A percentile compares a stretch with the other conserved stretches of the same genome.
These are phyloP conservation scores for Kingdonia uniflora DNA, from an alignment of 164 flowering plant species.

Conservation along the genomic window DNA sequence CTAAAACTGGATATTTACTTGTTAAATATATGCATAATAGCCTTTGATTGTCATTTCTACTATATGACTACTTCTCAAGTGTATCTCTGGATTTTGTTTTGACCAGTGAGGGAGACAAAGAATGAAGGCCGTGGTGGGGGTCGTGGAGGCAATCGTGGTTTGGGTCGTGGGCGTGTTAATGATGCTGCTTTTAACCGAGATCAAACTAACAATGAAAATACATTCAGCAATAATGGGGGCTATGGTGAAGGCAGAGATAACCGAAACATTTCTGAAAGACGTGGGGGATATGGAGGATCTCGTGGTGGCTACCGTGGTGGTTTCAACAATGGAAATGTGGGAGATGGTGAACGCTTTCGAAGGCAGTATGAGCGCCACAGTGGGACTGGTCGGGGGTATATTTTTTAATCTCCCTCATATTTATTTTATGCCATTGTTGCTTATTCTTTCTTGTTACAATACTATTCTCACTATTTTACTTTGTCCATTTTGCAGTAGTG, in stretches of 20 bases:
- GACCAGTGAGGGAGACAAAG: slow-evolving; percentile 43
- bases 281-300: slow-evolving; percentile 27
- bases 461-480: background rate
- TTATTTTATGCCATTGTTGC: background rate
- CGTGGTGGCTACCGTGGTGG: slow-evolving; percentile 48
- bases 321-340: slow-evolving; percentile 37
- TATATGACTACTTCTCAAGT: too few species aligned
- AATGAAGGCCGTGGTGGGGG: slow-evolving; percentile 45
- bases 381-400: slow-evolving; percentile 64
- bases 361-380: slow-evolving; percentile 54
- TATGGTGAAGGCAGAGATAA: slow-evolving; percentile 32
- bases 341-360: slow-evolving; percentile 40
- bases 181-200: slow-evolving; percentile 30
- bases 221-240: slow-evolving; percentile 24
- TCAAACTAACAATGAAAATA: slow-evolving; percentile 23
- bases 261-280: slow-evolving; percentile 26
- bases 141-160: slow-evolving; percentile 32
- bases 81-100: too few species aligned
- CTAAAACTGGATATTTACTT: too few species aligned
- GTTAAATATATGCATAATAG: too few species aligned
- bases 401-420: background rate
- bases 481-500: slow-evolving; percentile 23
- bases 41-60: too few species aligned
- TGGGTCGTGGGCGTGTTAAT: slow-evolving; percentile 28
- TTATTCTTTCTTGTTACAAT: too few species aligned